phyloP scores from a whole-genome alignment of 805 yeast genomes.

The Candida gorgasii region DNA sequence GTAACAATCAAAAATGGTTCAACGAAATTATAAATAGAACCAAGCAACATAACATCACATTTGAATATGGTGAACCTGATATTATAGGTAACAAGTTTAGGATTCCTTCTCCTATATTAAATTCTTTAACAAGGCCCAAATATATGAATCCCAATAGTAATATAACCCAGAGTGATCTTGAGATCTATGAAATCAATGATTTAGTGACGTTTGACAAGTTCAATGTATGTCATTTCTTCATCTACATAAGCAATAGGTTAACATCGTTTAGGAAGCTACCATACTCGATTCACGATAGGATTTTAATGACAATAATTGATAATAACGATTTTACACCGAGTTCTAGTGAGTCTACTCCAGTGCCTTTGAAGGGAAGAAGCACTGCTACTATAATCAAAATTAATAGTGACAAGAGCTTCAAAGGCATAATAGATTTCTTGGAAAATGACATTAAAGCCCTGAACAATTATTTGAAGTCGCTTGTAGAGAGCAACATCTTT shows the following conservation, averaged over 20 bases:
- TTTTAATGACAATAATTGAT: slow-evolving; percentile 38
- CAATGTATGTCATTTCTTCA: slow-evolving; percentile 16
- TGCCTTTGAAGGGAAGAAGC: slow-evolving; percentile 18
- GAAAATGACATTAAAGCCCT: slow-evolving; percentile 33
- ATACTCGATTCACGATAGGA: slow-evolving; percentile 19
- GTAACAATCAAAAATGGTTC: slow-evolving; percentile 33
- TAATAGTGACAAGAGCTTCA: slow-evolving; percentile 24
- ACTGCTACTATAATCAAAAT: slow-evolving; percentile 33
- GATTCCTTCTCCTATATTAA: slow-evolving; percentile 33
- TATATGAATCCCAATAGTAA: slow-evolving; percentile 16
- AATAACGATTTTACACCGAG: slow-evolving; percentile 38
- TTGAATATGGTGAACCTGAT: slow-evolving; percentile 18
- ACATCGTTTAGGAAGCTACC: slow-evolving; percentile 14
- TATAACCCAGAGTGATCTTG: slow-evolving; percentile 17
- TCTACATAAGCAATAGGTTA: slow-evolving; percentile 13
- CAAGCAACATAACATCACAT: slow-evolving; percentile 20
- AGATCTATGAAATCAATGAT: slow-evolving; percentile 18
- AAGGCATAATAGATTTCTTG: slow-evolving; percentile 33
- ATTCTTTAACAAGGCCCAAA: slow-evolving; percentile 25
- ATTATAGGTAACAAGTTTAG: slow-evolving; percentile 14
- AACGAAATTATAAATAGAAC: slow-evolving; percentile 23
- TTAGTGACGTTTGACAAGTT: slow-evolving; percentile 12
- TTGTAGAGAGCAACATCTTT: slow-evolving; percentile 36
- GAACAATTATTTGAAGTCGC: slow-evolving; percentile 26
- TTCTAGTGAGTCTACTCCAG: slow-evolving; percentile 30